phyloP scores from a whole-genome alignment of 176 grass and related monocot species.

The Cymbopogon citratus region DNA sequence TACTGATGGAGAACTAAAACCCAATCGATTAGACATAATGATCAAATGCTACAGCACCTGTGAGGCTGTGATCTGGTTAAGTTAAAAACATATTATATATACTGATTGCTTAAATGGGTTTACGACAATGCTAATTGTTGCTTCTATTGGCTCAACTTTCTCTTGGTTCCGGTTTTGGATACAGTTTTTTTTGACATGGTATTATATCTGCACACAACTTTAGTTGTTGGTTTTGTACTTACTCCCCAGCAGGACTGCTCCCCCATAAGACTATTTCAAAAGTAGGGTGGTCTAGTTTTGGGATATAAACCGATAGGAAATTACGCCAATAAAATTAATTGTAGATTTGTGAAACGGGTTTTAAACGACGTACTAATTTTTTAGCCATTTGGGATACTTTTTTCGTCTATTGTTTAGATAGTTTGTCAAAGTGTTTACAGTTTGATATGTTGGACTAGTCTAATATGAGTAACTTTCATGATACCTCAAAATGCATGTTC shows the following conservation, averaged over 20 bases:
- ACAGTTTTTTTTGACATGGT: not conserved
- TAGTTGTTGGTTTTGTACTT: not conserved
- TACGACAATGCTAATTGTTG: not conserved
- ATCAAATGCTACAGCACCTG: not conserved
- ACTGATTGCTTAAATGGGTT: not conserved
- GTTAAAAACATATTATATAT: not conserved
- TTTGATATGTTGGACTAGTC: too few species aligned
- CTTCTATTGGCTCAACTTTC: not conserved
- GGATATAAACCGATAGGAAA: not conserved
- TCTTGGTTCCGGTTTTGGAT: not conserved
- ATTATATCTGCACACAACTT: not conserved
- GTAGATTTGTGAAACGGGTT: too few species aligned
- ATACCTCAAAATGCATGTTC: too few species aligned
- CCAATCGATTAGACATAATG: not conserved
- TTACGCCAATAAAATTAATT: too few species aligned
- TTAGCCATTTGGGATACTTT: too few species aligned
- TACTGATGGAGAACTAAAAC: not conserved
- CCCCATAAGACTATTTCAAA: not conserved
- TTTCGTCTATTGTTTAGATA: too few species aligned
- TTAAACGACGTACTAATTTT: too few species aligned
- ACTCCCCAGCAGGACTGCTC: too few species aligned
- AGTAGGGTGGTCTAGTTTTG: not conserved
- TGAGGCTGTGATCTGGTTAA: not conserved
- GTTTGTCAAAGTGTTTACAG: too few species aligned
- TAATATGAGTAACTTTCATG: too few species aligned